These are phyloP conservation scores for Isabelozyma heimii DNA, from an alignment of 805 yeast genomes.

Conservation along the genomic window DNA sequence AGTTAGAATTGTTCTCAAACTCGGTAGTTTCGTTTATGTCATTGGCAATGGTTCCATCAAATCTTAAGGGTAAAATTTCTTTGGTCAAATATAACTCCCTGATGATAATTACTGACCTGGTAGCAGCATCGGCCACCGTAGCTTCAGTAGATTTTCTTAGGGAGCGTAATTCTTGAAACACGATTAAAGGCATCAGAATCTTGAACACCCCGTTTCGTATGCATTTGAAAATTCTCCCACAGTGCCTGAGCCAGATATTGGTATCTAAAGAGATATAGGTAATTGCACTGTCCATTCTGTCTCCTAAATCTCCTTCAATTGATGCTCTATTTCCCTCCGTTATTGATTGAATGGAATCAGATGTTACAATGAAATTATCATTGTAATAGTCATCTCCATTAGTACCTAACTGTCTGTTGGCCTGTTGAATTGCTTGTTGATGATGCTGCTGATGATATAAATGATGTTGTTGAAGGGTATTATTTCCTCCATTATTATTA, in stretches of 20 bases:
- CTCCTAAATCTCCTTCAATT: slow-evolving; percentile 52
- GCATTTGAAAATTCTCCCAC: slow-evolving; percentile 72
- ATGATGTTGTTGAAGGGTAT: slow-evolving; percentile 9
- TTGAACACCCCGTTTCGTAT: slow-evolving; percentile 57
- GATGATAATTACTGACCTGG: slow-evolving; percentile 72
- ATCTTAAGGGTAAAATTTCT: slow-evolving; percentile 57
- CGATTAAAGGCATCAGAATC: slow-evolving; percentile 67
- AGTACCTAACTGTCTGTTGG: slow-evolving; percentile 3
- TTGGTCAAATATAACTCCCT: slow-evolving; percentile 61
- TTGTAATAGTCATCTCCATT: slow-evolving; percentile 19
- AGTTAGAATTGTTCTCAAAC: slow-evolving; percentile 67
- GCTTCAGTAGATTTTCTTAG: slow-evolving; percentile 69
- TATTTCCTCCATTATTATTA: not conserved
- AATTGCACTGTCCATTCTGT: slow-evolving; percentile 52
- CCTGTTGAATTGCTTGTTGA: slow-evolving; percentile 14
- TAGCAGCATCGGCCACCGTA: slow-evolving; percentile 74
- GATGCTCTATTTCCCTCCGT: slow-evolving; percentile 4
- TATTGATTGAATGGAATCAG: slow-evolving; percentile 13
- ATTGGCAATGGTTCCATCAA: slow-evolving; percentile 67
- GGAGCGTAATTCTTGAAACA: slow-evolving; percentile 74
- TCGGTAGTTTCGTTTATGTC: slow-evolving; percentile 71
- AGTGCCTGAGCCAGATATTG: slow-evolving; percentile 77
- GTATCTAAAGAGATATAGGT: slow-evolving; percentile 70
- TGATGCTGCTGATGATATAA: slow-evolving; percentile 17
- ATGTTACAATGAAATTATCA: slow-evolving; percentile 16